phyloP scores from a whole-genome alignment of 805 yeast species.

The Spathaspora sp. region DNA sequence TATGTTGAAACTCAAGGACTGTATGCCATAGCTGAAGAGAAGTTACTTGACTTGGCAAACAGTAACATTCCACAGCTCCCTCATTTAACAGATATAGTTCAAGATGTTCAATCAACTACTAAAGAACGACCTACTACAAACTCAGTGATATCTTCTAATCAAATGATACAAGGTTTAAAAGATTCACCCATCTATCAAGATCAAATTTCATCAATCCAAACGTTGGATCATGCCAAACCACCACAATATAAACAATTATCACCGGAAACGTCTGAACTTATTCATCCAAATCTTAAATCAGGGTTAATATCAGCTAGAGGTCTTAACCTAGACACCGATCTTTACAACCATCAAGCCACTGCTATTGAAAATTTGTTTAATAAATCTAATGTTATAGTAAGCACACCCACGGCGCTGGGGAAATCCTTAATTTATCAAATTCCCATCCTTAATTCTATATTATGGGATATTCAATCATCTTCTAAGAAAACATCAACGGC shows the following conservation, averaged over 20 bases:
- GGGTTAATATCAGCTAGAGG: conserved; percentile 50
- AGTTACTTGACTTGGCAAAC: conserved; percentile 33
- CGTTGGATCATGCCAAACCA: conserved; percentile 40
- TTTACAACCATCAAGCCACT: conserved; percentile 80
- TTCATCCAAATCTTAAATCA: conserved; percentile 45
- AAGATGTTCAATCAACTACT: conserved; percentile 6
- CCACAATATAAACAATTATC: conserved; percentile 45
- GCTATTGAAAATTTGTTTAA: conserved; percentile 55
- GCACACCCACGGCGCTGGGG: conserved; percentile 97
- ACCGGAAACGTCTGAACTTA: conserved; percentile 16
- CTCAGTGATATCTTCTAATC: conserved; percentile 20
- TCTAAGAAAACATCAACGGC: conserved; percentile 51
- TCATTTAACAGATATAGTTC: conserved; percentile 51
- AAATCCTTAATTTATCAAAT: conserved; percentile 89
- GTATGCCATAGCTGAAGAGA: conserved; percentile 28
- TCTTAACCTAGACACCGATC: conserved; percentile 37
- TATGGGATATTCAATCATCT: conserved; percentile 34
- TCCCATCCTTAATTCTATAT: conserved; percentile 59
- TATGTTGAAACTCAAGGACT: conserved; percentile 19
- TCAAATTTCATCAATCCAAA: conserved; percentile 57
- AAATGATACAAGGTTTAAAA: conserved; percentile 49
- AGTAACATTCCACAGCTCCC: conserved; percentile 46
- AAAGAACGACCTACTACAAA: neutral
- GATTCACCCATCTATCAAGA: conserved; percentile 49
- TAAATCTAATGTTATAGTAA: conserved; percentile 68